Base-by-base conservation (phyloP, 352 stramenopile genomes). In the Phytophthora pisi region DNA sequence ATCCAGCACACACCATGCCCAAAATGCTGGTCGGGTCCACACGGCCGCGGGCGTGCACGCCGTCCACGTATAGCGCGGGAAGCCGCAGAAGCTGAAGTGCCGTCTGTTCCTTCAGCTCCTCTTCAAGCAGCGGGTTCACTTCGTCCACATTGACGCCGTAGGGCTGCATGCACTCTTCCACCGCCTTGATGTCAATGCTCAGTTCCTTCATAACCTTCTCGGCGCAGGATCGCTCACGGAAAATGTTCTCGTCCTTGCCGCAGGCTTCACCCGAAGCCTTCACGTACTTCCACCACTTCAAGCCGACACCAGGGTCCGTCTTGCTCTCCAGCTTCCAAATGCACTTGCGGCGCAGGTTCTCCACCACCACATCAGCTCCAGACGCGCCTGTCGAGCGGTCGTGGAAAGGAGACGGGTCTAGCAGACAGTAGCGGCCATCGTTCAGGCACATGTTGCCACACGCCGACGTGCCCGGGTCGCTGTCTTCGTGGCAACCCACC, bases 381-480 rank as follows among this genome's bases (percentile, higher is more conserved):
- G 90, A 98, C 9, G 98, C 90, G 42, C 97, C 97, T 10, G 74
- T 72, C 31, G 97, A 87, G 36, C 94, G 86, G 66, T 99, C 90
- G 68, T 98, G 95, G 78, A 98, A 98, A 36, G 97, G 97, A 18
- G 88, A 96, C 20, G 88, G 88, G 57, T 99, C 97, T 40, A 97
- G 84, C 26, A 98, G 83, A 78, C 97, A 99, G 78, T 99, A 99
- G 51, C 96, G 88, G 13, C 97, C 97, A 65, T 96, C 92, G 82
- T 99, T 99, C 20, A 98, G 94, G 74, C 97, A 99, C 70, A 99
- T 93, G 73, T 98, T 98, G 63, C 92, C 96, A 74, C 97, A 99
- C 30, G 89, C 82, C 57, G 97, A 83, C 36, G 82, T 65, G 16
- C 60, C 71, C 34, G 72, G 49, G 51, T 80, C 85, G 36, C 91